A percentile compares a stretch with the other conserved stretches of the same genome.
phyloP scores from a whole-genome alignment of 345 rosid genomes.

The Eutrema japonicum region DNA sequence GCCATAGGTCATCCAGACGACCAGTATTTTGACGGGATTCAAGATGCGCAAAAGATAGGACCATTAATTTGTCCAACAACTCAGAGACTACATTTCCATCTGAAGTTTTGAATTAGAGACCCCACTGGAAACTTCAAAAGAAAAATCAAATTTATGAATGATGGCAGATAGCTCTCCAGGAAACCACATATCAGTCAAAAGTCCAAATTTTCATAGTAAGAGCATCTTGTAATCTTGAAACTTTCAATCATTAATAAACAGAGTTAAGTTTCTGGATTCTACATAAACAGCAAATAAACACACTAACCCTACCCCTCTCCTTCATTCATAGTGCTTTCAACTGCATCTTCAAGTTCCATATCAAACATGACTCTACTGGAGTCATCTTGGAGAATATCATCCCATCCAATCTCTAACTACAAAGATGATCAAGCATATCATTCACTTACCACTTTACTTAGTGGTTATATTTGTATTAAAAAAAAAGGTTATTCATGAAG shows the following conservation, averaged over 20 bases:
- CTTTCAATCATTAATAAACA: not conserved
- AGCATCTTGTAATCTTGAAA: not conserved
- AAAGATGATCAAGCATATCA: slow-evolving; percentile 6
- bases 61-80: slow-evolving; percentile 70
- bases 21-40: slow-evolving; percentile 58
- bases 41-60: slow-evolving; percentile 67
- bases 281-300: not conserved
- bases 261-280: not conserved
- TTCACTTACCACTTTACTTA: slow-evolving; percentile 10
- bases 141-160: not conserved
- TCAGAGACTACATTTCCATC: slow-evolving; percentile 57
- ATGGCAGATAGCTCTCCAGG: not conserved
- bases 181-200: not conserved
- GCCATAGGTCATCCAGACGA: slow-evolving; percentile 63
- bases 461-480: not conserved
- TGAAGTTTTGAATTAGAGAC: slow-evolving; percentile 46
- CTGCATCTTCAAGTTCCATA: slow-evolving; percentile 69
- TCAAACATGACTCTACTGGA: slow-evolving; percentile 68
- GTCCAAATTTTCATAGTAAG: slow-evolving; percentile 7
- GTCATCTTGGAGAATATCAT: slow-evolving; percentile 68
- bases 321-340: slow-evolving; percentile 45
- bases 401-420: slow-evolving; percentile 73
- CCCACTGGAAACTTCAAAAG: slow-evolving; percentile 51
- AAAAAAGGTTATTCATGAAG: not conserved
- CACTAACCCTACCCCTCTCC: slow-evolving; percentile 49